Percentiles rank a stretch among this genome's conserved stretches.
phyloP scores from a whole-genome alignment of 345 rosid genomes.

The Eucalyptus marginata region DNA sequence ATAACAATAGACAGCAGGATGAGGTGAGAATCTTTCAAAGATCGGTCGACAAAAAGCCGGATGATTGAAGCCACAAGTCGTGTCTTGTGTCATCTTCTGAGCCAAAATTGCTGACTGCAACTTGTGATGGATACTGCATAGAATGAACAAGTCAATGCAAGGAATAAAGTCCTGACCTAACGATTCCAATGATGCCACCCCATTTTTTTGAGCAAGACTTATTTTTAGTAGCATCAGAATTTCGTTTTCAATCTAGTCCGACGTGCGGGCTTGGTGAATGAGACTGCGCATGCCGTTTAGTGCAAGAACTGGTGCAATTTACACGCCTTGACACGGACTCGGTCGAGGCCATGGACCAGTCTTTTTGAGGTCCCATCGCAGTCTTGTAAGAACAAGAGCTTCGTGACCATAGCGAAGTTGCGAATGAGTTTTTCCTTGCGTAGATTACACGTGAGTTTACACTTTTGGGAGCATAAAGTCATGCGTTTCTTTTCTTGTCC shows the following conservation, averaged over 20 bases:
- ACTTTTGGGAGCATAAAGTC: not conserved
- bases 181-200: not conserved
- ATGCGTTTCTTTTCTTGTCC: not conserved
- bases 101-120: not conserved
- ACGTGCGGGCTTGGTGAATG: not conserved
- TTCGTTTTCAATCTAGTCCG: not conserved
- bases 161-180: not conserved
- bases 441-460: not conserved
- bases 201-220: not conserved
- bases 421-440: not conserved
- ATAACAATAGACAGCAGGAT: not conserved
- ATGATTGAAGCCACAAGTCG: not conserved
- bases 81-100: not conserved
- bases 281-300: not conserved
- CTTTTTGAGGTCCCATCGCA: not conserved
- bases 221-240: not conserved
- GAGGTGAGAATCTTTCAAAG: not conserved
- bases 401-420: not conserved
- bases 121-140: not conserved
- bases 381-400: not conserved
- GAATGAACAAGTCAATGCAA: not conserved
- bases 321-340: not conserved
- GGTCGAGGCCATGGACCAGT: not conserved
- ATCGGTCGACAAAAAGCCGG: not conserved
- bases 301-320: not conserved